phyloP scores from a whole-genome alignment of 2,329 filamentous ascomycete genomes.

The Hypomyces rosellus region DNA sequence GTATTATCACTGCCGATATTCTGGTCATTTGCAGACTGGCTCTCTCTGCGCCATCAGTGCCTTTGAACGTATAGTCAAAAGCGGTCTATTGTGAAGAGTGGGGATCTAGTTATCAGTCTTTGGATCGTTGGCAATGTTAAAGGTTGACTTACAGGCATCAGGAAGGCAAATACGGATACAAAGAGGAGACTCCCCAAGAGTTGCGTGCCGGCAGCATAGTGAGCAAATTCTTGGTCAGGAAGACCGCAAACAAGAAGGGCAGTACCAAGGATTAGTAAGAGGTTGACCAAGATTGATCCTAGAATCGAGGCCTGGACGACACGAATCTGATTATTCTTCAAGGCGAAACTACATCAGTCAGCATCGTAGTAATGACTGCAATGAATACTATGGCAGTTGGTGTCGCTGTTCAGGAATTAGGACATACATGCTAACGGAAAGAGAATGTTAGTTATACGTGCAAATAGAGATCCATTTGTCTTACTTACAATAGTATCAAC shows the following conservation, averaged over 20 bases:
- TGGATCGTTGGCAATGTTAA: neutral
- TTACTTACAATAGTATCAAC: constrained; percentile 49
- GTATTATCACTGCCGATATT: constrained; percentile 67
- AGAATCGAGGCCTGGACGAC: constrained; percentile 72
- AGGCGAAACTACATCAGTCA: constrained; percentile 37
- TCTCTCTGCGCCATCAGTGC: constrained; percentile 46
- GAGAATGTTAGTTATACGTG: constrained; percentile 11
- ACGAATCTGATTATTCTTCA: constrained; percentile 56
- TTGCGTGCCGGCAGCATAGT: constrained; percentile 27
- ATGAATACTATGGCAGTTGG: neutral
- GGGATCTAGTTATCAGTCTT: neutral
- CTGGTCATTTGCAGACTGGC: constrained; percentile 68
- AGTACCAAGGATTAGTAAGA: constrained; percentile 70
- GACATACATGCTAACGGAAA: constrained; percentile 27
- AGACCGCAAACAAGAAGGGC: constrained; percentile 65
- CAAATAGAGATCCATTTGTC: neutral
- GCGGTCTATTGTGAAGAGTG: constrained; percentile 26
- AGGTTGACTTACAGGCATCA: constrained; percentile 27
- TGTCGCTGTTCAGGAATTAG: neutral
- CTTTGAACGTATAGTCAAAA: constrained; percentile 47
- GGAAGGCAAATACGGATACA: constrained; percentile 32
- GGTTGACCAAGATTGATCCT: constrained; percentile 70
- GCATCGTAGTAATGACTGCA: neutral
- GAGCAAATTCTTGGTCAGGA: constrained; percentile 57
- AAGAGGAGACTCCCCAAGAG: constrained; percentile 31